A percentile compares a stretch with the other conserved stretches of the same genome.
phyloP scores from a whole-genome alignment of 495 filamentous ascomycete species.

The Astrocystis sublimbata region DNA sequence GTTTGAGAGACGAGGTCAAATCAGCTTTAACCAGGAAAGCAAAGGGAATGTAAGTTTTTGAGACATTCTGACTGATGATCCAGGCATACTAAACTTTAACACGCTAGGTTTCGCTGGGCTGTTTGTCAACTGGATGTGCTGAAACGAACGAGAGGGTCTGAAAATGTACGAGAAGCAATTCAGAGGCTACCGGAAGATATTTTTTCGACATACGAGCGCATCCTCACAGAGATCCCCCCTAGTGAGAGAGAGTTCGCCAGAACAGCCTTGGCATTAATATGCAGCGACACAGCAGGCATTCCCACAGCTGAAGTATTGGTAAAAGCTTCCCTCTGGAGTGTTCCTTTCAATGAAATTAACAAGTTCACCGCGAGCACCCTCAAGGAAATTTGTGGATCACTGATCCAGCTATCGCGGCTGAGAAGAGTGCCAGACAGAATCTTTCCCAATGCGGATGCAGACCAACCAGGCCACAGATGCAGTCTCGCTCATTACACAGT shows the following conservation, averaged over 20 bases:
- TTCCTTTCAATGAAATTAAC: conserved; percentile 19
- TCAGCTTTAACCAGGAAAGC: conserved; percentile 31
- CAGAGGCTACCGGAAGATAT: conserved; percentile 37
- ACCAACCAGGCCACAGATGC: conserved; percentile 21
- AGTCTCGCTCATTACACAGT: conserved; percentile 39
- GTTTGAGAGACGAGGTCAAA: conserved; percentile 32
- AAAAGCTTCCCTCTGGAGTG: conserved; percentile 24
- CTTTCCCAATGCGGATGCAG: no score
- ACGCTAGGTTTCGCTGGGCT: conserved; percentile 48
- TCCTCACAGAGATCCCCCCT: conserved; percentile 30
- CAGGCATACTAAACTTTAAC: not conserved
- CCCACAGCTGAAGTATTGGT: conserved; percentile 24
- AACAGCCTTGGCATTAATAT: conserved; percentile 30
- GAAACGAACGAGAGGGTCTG: conserved; percentile 22
- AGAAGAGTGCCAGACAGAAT: not conserved
- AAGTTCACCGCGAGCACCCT: conserved; percentile 23
- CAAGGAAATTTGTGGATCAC: conserved; percentile 31
- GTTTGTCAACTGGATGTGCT: conserved; percentile 47
- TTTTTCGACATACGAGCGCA: conserved; percentile 43
- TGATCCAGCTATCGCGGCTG: conserved; percentile 24
- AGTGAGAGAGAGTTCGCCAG: conserved; percentile 31
- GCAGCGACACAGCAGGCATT: conserved; percentile 25
- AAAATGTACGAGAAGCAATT: conserved; percentile 31
- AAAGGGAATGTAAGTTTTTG: conserved; percentile 41
- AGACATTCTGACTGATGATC: not conserved